These are phyloP conservation scores for Eimeria zaria DNA, from an alignment of 169 alveolate species.

Conservation along the genomic window DNA sequence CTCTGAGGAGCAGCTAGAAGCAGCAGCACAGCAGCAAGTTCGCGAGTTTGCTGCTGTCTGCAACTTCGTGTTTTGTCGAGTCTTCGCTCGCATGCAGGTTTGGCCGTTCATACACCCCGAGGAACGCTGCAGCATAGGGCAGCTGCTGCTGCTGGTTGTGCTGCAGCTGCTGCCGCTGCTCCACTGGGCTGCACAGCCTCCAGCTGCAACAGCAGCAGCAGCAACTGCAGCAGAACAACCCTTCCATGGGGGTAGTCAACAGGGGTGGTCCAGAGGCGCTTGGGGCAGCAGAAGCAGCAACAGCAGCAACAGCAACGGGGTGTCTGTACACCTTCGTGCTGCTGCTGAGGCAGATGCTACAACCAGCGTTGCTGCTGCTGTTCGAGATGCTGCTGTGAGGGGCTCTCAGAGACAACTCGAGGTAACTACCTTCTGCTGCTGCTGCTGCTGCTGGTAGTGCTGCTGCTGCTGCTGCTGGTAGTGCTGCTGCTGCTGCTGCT, in stretches of 20 bases:
- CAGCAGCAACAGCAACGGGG: background rate
- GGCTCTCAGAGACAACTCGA: no score
- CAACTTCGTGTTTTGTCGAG: conserved; percentile 49
- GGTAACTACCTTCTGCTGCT: no score
- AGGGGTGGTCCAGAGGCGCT: background rate
- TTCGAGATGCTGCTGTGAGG: no score
- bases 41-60: conserved; percentile 73
- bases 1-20: conserved; percentile 34
- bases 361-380: conserved; percentile 11
- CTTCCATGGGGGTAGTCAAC: background rate
- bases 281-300: background rate
- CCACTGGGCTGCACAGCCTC: conserved; percentile 69
- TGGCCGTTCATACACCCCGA: conserved; percentile 37
- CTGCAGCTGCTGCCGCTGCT: conserved; percentile 78
- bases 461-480: conserved; percentile 28
- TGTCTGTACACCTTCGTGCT: conserved; percentile 18
- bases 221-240: background rate
- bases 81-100: conserved; percentile 44
- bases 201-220: background rate
- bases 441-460: no score
- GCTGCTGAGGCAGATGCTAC: background rate
- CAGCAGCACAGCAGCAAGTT: conserved; percentile 75
- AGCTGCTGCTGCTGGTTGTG: conserved; percentile 61
- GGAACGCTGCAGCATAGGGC: conserved; percentile 65
- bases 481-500: conserved; percentile 56